Evolutionary conservation across 1,284 basidiomycete species (phyloP), one percentile per base, ranked within the genome.

Genomic region (Pseudozyma flocculosa): DNA sequence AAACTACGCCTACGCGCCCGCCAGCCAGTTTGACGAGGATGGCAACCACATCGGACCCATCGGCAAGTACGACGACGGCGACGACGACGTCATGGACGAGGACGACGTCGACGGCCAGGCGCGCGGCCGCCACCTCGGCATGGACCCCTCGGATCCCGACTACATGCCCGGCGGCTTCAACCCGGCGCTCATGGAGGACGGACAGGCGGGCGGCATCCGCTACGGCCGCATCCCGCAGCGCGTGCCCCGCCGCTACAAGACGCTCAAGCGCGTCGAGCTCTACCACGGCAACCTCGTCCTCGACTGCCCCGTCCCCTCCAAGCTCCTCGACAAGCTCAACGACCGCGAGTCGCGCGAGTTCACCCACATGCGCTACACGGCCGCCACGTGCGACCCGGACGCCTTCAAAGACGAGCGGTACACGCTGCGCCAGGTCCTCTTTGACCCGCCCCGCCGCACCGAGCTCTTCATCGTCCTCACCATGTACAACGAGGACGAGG

Each of bases 281-380:
- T 73, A 69, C 55, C 71, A 75, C 43, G 72, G 72, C 19, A 74
- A 74, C 46, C 59, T 74, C n/a, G 72, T 76, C 1, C 68, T 76
- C 15, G 73, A 76, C 58, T 76, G 72, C 44, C 74, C 73, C 26
- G 68, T 73, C 1, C 72, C 74, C 0, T 60, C 67, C 43, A 73
- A 70, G 48, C 61, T 76, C 29, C 57, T 55, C 34, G 50, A 59
- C 43, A 72, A 94, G 49, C 81, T 96, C 26, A 90, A 90, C 2
- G 82, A 89, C 54, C 84, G 86, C 57, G 88, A 88, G 39, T 86
- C 88, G 43, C 83, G 85, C 26, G 94, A 97, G 80, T 92, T 90
- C 80, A 87, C 83, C 72, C 85, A 85, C 72, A 89, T 89, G 50
- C 84, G 64, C 11, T 75, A 76, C 50, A 72, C 73, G 1, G 76